These are phyloP conservation scores for Auxenochlorella pyrenoidosa DNA, from an alignment of 139 green algal species.

Conservation along the genomic window DNA sequence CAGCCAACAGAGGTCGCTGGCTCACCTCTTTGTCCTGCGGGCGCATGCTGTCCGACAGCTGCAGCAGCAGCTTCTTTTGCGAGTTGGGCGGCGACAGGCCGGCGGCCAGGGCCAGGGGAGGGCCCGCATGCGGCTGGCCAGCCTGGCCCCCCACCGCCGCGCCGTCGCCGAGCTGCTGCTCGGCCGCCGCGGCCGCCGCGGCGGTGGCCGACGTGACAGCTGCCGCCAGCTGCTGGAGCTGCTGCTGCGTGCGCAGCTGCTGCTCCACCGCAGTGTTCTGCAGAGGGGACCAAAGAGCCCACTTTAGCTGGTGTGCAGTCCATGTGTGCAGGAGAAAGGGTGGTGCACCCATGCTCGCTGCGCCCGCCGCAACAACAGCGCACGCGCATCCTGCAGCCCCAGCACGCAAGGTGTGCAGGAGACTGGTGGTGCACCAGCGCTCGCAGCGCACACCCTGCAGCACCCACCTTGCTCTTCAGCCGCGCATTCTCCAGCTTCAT, in stretches of 20 bases:
- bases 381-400: too few relatives aligned
- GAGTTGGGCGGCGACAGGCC: slow-evolving; percentile 20
- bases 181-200: not conserved
- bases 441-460: not conserved
- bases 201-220: not conserved
- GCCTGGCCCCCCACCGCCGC: not conserved
- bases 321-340: too few relatives aligned
- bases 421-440: not conserved
- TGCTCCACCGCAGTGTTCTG: slow-evolving; percentile 28
- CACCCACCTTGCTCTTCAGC: slow-evolving; percentile 28
- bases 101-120: not conserved
- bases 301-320: not conserved
- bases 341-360: not conserved
- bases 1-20: too few relatives aligned
- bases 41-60: slow-evolving; percentile 14
- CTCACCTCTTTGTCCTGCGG: slow-evolving; percentile 17
- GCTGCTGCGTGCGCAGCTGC: slow-evolving; percentile 32
- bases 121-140: not conserved
- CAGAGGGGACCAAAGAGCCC: not conserved
- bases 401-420: too few relatives aligned
- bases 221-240: slow-evolving; percentile 28
- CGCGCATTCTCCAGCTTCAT: slow-evolving; percentile 26
- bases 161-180: not conserved
- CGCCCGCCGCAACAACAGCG: not conserved
- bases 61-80: slow-evolving; percentile 28